Conservation (phyloP, 495 filamentous ascomycete species). For the Platismatia glauca region DNA sequence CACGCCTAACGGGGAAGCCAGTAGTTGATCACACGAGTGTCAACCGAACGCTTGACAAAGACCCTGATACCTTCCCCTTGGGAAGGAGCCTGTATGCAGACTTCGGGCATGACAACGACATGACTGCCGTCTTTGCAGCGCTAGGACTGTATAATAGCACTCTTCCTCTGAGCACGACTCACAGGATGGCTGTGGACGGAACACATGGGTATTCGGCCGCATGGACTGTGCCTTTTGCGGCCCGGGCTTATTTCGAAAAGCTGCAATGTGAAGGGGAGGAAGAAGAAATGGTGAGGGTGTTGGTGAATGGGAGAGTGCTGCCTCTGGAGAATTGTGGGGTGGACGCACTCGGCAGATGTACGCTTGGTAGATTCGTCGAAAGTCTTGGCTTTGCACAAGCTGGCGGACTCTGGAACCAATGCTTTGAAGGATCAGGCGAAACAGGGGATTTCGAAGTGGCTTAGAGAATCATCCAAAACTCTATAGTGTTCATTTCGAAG, state of each 20-base stretch:
- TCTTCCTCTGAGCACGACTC: conserved; percentile 37
- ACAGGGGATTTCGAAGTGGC: background rate
- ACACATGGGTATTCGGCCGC: conserved; percentile 55
- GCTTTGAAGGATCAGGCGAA: conserved; percentile 36
- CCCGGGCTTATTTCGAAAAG: conserved; percentile 73
- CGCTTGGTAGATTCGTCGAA: conserved; percentile 53
- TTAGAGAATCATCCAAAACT: background rate
- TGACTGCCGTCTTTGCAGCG: conserved; percentile 62
- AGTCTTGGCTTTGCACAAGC: conserved; percentile 59
- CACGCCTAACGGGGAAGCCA: conserved; percentile 57
- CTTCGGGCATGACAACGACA: conserved; percentile 82
- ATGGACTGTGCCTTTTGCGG: conserved; percentile 75
- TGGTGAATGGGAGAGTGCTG: conserved; percentile 76
- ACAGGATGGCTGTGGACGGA: conserved; percentile 34
- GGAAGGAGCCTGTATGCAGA: conserved; percentile 62
- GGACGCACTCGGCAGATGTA: conserved; percentile 61
- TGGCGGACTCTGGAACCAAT: conserved; percentile 64
- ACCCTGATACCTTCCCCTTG: conserved; percentile 58
- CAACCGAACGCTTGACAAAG: conserved; percentile 61
- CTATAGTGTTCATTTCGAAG: background rate
- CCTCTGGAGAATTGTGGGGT: conserved; percentile 56
- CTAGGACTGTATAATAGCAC: conserved; percentile 64
- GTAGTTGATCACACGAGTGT: conserved; percentile 63
- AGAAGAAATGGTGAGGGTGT: conserved; percentile 59
- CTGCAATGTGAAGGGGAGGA: conserved; percentile 50